A percentile compares a stretch with the other conserved stretches of the same genome.
phyloP scores from a whole-genome alignment of 2,329 filamentous ascomycete genomes.

The Claviceps cyperi region DNA sequence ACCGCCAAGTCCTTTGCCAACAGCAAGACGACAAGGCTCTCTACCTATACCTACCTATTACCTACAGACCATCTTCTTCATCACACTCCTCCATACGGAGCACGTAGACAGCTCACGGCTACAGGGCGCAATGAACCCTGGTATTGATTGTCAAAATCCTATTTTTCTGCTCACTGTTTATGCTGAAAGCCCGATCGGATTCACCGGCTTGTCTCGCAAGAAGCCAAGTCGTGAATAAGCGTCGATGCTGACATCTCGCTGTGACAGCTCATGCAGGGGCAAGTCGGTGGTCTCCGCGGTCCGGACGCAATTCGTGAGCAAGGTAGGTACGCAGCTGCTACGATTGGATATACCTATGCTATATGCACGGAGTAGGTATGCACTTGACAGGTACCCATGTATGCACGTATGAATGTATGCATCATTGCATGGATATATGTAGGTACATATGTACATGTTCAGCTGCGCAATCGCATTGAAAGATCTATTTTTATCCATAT shows the following conservation, averaged over 20 bases:
- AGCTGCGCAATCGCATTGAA: background rate
- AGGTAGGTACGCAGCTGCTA: background rate
- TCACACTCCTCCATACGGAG: too few relatives aligned
- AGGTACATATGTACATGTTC: background rate
- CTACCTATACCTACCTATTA: too few relatives aligned
- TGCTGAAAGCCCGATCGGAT: too few relatives aligned
- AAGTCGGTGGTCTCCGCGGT: background rate
- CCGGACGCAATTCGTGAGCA: background rate
- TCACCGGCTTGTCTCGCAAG: too few relatives aligned
- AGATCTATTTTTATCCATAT: background rate
- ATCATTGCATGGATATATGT: too few relatives aligned
- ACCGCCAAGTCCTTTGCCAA: background rate
- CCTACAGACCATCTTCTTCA: too few relatives aligned
- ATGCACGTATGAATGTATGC: too few relatives aligned
- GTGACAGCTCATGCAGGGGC: background rate
- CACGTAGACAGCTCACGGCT: too few relatives aligned
- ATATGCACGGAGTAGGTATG: background rate
- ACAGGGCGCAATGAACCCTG: too few relatives aligned
- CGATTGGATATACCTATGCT: background rate
- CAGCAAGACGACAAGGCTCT: background rate
- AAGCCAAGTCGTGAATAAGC: background rate
- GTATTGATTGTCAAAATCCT: too few relatives aligned
- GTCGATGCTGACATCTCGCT: background rate
- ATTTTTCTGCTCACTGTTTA: too few relatives aligned
- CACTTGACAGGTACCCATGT: background rate